A percentile compares a stretch with the other conserved stretches of the same genome.
Evolutionary conservation across 176 grass and related monocot species (phyloP).

Genomic region (Oryza punctata): DNA sequence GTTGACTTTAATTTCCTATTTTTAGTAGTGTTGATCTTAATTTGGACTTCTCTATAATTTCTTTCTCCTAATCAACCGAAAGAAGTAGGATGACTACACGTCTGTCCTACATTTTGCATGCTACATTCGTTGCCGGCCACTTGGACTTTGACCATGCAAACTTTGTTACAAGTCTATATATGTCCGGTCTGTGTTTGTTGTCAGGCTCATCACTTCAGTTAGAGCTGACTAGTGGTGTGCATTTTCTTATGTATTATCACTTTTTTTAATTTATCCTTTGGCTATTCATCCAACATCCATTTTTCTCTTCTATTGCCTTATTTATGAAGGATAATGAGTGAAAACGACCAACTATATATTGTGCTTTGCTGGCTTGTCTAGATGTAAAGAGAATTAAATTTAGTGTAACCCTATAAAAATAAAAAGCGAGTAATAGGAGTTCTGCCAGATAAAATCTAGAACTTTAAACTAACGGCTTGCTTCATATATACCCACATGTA

Average conservation of each 20-base stretch:
- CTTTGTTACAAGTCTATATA: neutral
- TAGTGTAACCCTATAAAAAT: neutral
- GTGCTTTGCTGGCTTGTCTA: neutral
- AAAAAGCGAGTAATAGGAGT: too few relatives aligned
- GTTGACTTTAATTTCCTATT: neutral
- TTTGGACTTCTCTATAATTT: neutral
- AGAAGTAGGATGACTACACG: neutral
- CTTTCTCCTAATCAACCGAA: neutral
- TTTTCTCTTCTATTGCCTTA: neutral
- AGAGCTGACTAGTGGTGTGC: neutral
- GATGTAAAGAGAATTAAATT: neutral
- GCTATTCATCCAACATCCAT: neutral
- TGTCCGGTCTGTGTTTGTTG: neutral
- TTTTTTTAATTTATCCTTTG: neutral
- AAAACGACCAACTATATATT: neutral
- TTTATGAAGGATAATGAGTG: neutral
- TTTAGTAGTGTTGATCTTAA: neutral
- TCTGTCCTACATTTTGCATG: neutral
- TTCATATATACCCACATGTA: too few relatives aligned
- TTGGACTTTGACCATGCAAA: neutral
- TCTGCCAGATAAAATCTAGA: too few relatives aligned
- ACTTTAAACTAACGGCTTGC: too few relatives aligned
- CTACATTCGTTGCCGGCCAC: neutral
- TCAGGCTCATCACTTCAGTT: neutral
- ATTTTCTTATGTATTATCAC: neutral